Percentiles rank a stretch among this genome's conserved stretches.
phyloP scores from a whole-genome alignment of 108 stramenopile genomes.

The Cyclotella distinguenda region DNA sequence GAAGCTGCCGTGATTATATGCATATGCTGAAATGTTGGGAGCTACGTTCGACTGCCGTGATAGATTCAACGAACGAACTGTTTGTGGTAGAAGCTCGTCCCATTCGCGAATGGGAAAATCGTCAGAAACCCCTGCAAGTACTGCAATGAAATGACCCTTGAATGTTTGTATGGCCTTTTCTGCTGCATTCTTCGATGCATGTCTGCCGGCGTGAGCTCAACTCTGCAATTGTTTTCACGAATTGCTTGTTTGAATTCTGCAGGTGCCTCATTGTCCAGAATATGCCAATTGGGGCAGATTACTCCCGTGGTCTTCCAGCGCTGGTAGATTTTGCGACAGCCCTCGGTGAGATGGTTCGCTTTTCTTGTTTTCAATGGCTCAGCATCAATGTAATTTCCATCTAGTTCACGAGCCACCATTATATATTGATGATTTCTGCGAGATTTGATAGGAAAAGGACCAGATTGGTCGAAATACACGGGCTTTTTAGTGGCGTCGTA shows the following conservation, averaged over 20 bases:
- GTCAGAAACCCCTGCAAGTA: slow-evolving; percentile 18
- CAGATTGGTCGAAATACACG: slow-evolving; percentile 14
- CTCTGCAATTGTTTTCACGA: neutral
- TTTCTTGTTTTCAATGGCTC: slow-evolving; percentile 11
- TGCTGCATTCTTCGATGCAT: slow-evolving; percentile 43
- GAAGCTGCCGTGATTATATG: slow-evolving; percentile 11
- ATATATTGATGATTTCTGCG: neutral
- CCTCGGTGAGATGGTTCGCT: neutral
- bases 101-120: slow-evolving; percentile 35
- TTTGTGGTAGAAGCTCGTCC: slow-evolving; percentile 44
- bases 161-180: slow-evolving; percentile 58
- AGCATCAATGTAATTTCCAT: slow-evolving; percentile 10
- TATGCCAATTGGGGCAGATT: slow-evolving; percentile 7
- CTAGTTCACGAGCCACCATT: neutral
- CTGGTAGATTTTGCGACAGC: neutral
- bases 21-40: slow-evolving; percentile 24
- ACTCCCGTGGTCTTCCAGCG: neutral
- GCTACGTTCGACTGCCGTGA: slow-evolving; percentile 19
- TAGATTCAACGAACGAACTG: slow-evolving; percentile 34
- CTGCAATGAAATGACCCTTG: slow-evolving; percentile 49
- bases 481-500: slow-evolving; percentile 1
- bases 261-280: slow-evolving; percentile 30
- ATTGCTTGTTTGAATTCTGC: slow-evolving; percentile 19
- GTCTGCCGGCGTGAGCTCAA: slow-evolving; percentile 33
- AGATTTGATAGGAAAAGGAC: neutral